Conservation (phyloP, 768 basidiomycete genomes). For the Lanmaoa rubissima region DNA sequence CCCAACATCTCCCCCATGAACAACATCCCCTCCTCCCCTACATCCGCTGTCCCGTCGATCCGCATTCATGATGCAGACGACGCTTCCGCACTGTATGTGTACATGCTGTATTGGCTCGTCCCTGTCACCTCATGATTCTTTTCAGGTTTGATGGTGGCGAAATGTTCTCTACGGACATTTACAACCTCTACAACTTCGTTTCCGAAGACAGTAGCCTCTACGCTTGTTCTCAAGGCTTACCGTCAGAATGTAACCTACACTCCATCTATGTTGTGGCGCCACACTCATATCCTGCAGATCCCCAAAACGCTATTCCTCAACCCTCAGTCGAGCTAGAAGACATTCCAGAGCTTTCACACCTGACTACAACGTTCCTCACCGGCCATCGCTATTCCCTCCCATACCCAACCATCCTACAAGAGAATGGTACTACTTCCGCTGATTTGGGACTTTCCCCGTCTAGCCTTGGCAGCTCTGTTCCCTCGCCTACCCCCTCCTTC, state of each 20-base stretch:
- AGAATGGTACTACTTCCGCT: background rate
- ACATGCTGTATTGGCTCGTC: conserved; percentile 2
- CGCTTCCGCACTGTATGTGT: conserved; percentile 12
- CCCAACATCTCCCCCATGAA: conserved; percentile 7
- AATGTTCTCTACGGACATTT: background rate
- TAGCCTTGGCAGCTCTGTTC: conserved; percentile 13
- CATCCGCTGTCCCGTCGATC: conserved; percentile 18
- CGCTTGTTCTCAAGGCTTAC: background rate
- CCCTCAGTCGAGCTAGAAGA: conserved; percentile 14
- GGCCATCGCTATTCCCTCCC: conserved; percentile 6
- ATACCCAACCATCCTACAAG: conserved; percentile 13
- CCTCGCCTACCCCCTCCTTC: conserved; percentile 30
- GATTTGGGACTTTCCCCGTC: conserved; percentile 12
- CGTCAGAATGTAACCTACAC: conserved; percentile 7
- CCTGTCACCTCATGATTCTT: conserved; percentile 8
- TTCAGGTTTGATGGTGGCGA: conserved; percentile 9
- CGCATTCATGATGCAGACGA: conserved; percentile 13
- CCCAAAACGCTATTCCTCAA: background rate
- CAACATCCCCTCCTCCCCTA: background rate
- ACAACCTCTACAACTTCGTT: background rate
- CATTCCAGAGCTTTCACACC: conserved; percentile 17
- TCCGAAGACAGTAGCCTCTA: background rate
- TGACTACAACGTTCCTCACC: conserved; percentile 13
- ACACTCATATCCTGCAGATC: conserved; percentile 14
- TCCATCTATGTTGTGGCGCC: conserved; percentile 6